Conservation (phyloP, 225 moss, liverwort and hornwort species). For the Asterella californica region DNA sequence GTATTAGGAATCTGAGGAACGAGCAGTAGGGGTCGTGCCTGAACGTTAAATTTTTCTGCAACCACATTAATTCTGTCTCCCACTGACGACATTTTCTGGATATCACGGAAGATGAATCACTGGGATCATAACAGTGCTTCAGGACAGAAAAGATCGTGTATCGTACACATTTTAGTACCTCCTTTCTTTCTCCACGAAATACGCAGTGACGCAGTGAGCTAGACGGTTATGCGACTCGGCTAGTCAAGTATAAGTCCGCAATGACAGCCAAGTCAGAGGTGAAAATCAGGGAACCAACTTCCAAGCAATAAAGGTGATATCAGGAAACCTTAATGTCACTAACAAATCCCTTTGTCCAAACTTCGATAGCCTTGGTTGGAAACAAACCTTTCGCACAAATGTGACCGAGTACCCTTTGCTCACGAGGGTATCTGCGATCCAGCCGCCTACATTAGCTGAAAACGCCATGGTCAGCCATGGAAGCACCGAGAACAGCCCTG, state of each 20-base stretch:
- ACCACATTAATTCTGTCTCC: not conserved
- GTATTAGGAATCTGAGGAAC: not conserved
- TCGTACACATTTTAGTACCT: no score
- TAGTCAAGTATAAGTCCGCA: no score
- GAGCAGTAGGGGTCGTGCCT: not conserved
- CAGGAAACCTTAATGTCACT: not conserved
- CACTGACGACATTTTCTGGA: not conserved
- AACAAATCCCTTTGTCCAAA: not conserved
- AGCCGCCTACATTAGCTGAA: constrained; percentile 90
- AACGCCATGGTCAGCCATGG: constrained; percentile 99
- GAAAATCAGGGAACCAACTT: no score
- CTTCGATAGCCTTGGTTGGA: not conserved
- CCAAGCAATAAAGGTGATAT: not conserved
- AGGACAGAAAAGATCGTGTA: no score
- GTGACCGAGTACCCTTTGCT: constrained; percentile 78
- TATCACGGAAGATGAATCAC: not conserved
- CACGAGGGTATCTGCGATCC: constrained; percentile 94
- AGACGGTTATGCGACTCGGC: no score
- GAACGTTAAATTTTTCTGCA: not conserved
- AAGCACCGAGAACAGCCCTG: constrained; percentile 91
- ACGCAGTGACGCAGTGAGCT: no score
- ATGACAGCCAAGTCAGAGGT: no score
- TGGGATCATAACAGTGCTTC: not conserved
- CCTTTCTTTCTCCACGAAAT: no score
- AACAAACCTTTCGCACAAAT: constrained; percentile 75